phyloP scores from a whole-genome alignment of 2,329 filamentous ascomycete species.

The Pseudogymnoascus sp. region DNA sequence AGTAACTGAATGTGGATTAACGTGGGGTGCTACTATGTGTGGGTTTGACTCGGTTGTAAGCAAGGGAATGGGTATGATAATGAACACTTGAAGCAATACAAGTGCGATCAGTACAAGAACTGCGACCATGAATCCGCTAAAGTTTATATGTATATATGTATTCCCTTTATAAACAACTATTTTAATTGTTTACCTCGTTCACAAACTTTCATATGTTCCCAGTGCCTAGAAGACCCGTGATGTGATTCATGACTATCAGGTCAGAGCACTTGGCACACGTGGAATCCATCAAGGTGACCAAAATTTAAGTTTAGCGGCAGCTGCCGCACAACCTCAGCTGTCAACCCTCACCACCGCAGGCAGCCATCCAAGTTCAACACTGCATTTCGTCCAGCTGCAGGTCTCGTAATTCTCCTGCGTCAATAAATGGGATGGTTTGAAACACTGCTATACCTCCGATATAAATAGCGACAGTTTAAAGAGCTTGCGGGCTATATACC shows the following conservation, averaged over 20 bases:
- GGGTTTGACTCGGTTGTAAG: neutral
- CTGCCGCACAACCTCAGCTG: constrained; percentile 8
- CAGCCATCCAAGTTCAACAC: neutral
- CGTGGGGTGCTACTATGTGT: neutral
- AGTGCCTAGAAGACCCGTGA: neutral
- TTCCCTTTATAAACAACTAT: neutral
- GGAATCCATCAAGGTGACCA: constrained; percentile 4
- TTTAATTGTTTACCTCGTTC: neutral
- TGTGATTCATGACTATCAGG: neutral
- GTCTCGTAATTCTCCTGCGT: neutral
- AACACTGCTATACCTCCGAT: neutral
- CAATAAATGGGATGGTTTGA: neutral
- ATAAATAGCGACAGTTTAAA: neutral
- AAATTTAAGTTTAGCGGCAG: constrained; percentile 6
- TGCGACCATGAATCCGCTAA: neutral
- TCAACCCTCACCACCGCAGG: neutral
- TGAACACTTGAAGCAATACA: neutral
- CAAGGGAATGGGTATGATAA: neutral
- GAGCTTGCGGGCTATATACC: neutral
- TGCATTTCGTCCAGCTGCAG: neutral
- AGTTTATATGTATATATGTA: neutral
- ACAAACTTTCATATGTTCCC: neutral
- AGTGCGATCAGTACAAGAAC: neutral
- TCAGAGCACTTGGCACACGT: neutral
- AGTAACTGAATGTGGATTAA: neutral